A percentile compares a stretch with the other conserved stretches of the same genome.
Evolutionary conservation across 768 basidiomycete species (phyloP).

Genomic region (Pleurotus pulmonarius): DNA sequence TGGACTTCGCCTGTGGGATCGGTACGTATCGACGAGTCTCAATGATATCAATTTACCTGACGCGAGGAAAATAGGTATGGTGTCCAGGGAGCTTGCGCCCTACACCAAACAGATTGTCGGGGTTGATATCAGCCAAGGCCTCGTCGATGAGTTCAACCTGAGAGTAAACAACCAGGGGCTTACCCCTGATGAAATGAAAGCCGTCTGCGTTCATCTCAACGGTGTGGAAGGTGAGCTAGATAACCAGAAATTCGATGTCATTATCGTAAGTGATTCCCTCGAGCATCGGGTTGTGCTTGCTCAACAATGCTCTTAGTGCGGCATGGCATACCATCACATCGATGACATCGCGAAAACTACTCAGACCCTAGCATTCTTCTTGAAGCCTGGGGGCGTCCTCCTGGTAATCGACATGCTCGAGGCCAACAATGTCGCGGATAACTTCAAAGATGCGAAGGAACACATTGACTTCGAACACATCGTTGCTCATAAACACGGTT

Average conservation of each 20-base stretch:
- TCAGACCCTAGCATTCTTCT: slow-evolving; percentile 43
- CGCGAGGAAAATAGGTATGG: slow-evolving; percentile 42
- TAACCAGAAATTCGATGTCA: slow-evolving; percentile 60
- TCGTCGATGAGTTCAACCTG: slow-evolving; percentile 66
- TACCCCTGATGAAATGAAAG: slow-evolving; percentile 60
- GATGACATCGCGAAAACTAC: slow-evolving; percentile 48
- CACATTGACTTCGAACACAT: slow-evolving; percentile 26
- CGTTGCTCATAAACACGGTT: slow-evolving; percentile 54
- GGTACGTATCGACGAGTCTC: slow-evolving; percentile 29
- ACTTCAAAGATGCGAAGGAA: slow-evolving; percentile 24
- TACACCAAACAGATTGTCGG: slow-evolving; percentile 64
- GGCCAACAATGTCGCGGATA: slow-evolving; percentile 4
- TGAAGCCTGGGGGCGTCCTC: slow-evolving; percentile 60
- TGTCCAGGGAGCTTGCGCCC: slow-evolving; percentile 59
- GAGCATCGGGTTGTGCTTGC: not conserved
- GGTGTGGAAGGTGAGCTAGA: slow-evolving; percentile 44
- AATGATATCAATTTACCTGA: not conserved
- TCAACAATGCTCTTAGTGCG: slow-evolving; percentile 37
- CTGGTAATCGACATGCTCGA: slow-evolving; percentile 49
- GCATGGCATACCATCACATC: slow-evolving; percentile 67
- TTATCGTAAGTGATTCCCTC: slow-evolving; percentile 48
- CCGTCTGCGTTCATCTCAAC: slow-evolving; percentile 49
- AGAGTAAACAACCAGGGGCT: slow-evolving; percentile 60
- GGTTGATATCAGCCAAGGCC: slow-evolving; percentile 70
- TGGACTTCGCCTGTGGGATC: slow-evolving; percentile 78